A percentile compares a stretch with the other conserved stretches of the same genome.
These are phyloP conservation scores for Castanospermum australe DNA, from an alignment of 306 rosid genomes.

Conservation along the genomic window DNA sequence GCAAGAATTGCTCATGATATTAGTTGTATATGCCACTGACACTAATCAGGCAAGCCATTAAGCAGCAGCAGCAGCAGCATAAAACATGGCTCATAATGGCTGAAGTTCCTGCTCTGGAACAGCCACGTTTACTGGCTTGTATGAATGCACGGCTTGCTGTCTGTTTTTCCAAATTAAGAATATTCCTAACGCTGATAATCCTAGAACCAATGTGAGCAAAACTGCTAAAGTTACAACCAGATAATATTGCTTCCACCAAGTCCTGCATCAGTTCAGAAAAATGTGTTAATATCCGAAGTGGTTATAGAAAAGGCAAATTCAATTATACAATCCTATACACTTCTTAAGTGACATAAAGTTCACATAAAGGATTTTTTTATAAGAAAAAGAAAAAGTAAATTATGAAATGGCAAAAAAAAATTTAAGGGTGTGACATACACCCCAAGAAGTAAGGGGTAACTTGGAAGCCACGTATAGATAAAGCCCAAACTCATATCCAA, in stretches of 20 bases:
- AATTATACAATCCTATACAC: neutral
- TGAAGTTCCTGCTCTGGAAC: constrained; percentile 89
- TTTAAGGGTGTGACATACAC: neutral
- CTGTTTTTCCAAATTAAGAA: constrained; percentile 67
- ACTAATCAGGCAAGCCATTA: constrained; percentile 23
- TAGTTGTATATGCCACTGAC: constrained; percentile 36
- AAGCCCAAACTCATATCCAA: constrained; percentile 7
- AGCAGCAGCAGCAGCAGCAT: constrained; percentile 26
- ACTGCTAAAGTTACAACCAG: constrained; percentile 44
- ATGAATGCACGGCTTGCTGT: constrained; percentile 46
- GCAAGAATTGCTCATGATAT: constrained; percentile 22
- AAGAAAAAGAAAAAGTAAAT: too few relatives aligned
- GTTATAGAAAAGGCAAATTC: constrained; percentile 7
- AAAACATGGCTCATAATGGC: constrained; percentile 55
- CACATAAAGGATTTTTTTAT: too few relatives aligned
- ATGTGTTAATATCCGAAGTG: constrained; percentile 16
- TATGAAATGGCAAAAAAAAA: neutral
- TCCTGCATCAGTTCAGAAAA: constrained; percentile 51
- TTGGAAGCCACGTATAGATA: neutral
- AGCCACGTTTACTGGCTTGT: constrained; percentile 68
- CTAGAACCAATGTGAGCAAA: constrained; percentile 47
- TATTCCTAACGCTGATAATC: constrained; percentile 50
- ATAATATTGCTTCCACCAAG: constrained; percentile 56
- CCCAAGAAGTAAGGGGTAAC: neutral
- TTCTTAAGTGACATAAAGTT: neutral